phyloP scores from a whole-genome alignment of 192 early-diverging fungal genomes.

The Coemansia sp. region DNA sequence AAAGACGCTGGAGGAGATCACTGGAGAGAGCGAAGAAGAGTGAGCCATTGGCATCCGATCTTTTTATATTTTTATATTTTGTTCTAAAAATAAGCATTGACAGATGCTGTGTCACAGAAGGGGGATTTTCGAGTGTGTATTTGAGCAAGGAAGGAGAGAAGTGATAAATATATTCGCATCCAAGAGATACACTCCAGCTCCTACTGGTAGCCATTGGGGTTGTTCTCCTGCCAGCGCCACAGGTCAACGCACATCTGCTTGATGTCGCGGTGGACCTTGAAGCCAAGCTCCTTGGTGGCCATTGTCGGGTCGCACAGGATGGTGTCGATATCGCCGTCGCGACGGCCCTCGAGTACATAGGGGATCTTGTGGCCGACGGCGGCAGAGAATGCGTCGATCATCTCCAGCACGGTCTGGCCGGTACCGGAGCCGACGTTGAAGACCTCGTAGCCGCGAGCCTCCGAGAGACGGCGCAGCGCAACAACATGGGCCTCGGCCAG shows the following conservation, averaged over 20 bases:
- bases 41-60: too few relatives aligned
- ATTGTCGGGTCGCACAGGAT: slow-evolving; percentile 77
- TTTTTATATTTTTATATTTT: too few relatives aligned
- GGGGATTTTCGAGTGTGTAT: neutral
- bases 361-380: slow-evolving; percentile 82
- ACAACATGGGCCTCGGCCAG: slow-evolving; percentile 86
- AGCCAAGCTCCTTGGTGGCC: slow-evolving; percentile 63
- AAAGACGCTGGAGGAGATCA: slow-evolving; percentile 53
- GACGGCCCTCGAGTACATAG: slow-evolving; percentile 63
- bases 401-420: slow-evolving; percentile 92
- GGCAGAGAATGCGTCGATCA: slow-evolving; percentile 78
- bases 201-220: slow-evolving; percentile 63
- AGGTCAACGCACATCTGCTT: slow-evolving; percentile 68
- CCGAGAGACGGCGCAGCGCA: slow-evolving; percentile 72
- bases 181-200: too few relatives aligned
- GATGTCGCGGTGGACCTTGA: slow-evolving; percentile 60
- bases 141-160: neutral
- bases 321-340: slow-evolving; percentile 81
- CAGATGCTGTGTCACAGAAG: too few relatives aligned
- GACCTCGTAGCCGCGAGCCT: slow-evolving; percentile 59
- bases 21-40: slow-evolving; percentile 45
- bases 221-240: slow-evolving; percentile 71
- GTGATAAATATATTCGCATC: slow-evolving; percentile 3
- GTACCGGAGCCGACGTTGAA: slow-evolving; percentile 91
- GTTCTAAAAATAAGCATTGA: neutral